These are phyloP conservation scores for Solanum megistacrolobum DNA, from an alignment of 257 asterid species.

Conservation along the genomic window DNA sequence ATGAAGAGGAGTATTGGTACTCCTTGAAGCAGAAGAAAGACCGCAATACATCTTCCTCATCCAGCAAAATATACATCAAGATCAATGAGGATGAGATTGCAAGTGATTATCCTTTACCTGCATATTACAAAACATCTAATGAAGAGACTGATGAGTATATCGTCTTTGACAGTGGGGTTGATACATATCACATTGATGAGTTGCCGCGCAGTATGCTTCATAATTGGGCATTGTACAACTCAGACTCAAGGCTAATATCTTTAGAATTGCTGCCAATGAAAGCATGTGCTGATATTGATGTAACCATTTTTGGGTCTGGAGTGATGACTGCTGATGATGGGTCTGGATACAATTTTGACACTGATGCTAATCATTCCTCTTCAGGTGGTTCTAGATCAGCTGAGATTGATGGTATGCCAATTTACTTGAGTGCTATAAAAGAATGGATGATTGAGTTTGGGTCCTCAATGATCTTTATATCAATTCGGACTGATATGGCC, in stretches of 20 bases:
- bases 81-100: slow-evolving; percentile 98
- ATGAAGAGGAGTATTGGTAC: slow-evolving; percentile 78
- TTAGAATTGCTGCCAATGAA: slow-evolving; percentile 88
- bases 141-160: slow-evolving; percentile 86
- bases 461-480: slow-evolving; percentile 66
- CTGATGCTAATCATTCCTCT: slow-evolving; percentile 42
- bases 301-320: slow-evolving; percentile 86
- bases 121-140: slow-evolving; percentile 58
- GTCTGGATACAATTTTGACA: slow-evolving; percentile 69
- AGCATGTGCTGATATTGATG: slow-evolving; percentile 90
- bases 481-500: slow-evolving; percentile 87
- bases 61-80: slow-evolving; percentile 67
- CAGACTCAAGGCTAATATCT: slow-evolving; percentile 82
- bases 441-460: slow-evolving; percentile 98
- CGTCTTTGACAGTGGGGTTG: slow-evolving; percentile 57
- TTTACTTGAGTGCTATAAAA: slow-evolving; percentile 77
- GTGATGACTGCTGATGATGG: slow-evolving; percentile 82
- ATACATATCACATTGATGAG: slow-evolving; percentile 42
- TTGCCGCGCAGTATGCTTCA: slow-evolving; percentile 80
- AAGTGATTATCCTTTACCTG: slow-evolving; percentile 88
- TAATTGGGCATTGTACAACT: slow-evolving; percentile 89
- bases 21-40: slow-evolving; percentile 68
- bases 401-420: slow-evolving; percentile 69
- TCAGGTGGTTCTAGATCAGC: slow-evolving; percentile 42
- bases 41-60: slow-evolving; percentile 36